These are phyloP conservation scores for Rhododendron mucronatum DNA, from an alignment of 148 eudicot genomes.

Conservation along the genomic window DNA sequence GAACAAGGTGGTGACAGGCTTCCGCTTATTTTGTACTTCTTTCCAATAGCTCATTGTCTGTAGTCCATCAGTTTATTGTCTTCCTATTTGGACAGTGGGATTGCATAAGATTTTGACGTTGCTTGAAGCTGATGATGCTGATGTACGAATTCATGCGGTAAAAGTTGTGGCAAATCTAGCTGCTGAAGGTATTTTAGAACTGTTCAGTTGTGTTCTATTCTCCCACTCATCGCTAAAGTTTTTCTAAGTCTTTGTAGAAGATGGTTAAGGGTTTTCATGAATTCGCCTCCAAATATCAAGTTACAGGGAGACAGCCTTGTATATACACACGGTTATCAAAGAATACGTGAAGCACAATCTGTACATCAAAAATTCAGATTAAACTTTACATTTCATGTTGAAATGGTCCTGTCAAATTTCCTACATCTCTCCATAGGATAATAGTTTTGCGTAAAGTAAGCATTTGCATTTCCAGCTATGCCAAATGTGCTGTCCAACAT, in stretches of 20 bases:
- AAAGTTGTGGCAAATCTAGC: constrained; percentile 88
- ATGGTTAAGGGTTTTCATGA: background rate
- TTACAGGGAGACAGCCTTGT: background rate
- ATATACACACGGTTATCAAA: background rate
- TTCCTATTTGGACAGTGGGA: constrained; percentile 49
- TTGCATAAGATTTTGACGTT: constrained; percentile 80
- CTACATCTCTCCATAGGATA: background rate
- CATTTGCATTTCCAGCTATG: background rate
- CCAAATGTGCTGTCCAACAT: background rate
- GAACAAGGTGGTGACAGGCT: constrained; percentile 66
- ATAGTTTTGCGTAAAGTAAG: background rate
- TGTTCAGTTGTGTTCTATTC: background rate
- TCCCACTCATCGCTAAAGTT: background rate
- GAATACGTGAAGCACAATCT: background rate
- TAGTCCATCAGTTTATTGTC: background rate
- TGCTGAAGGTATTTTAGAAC: constrained; percentile 67
- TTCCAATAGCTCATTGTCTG: background rate
- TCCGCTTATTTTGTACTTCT: background rate
- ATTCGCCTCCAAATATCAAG: background rate
- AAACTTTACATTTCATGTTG: background rate
- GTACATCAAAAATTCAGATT: background rate
- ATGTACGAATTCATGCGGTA: constrained; percentile 79
- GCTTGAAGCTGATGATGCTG: constrained; percentile 84
- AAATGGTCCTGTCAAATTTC: background rate
- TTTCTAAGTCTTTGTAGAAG: background rate